Conservation (phyloP, 1,284 basidiomycete genomes). For the Neonothopanus nambi region DNA sequence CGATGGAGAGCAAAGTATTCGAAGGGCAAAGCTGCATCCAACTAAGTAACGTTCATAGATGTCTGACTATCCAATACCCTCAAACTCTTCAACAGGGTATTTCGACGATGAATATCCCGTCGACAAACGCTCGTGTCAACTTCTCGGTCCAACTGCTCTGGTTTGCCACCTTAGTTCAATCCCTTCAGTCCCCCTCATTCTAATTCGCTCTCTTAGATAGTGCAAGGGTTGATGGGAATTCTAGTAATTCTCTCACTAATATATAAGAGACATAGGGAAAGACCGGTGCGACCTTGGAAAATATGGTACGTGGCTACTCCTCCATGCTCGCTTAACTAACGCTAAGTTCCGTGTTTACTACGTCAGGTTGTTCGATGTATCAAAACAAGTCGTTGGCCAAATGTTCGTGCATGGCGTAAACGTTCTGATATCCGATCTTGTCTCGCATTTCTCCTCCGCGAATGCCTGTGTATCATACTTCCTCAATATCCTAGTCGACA, state of each 20-base stretch:
- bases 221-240: conserved; percentile 85
- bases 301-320: conserved; percentile 71
- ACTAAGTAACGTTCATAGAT: background rate
- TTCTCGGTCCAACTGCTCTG: conserved; percentile 68
- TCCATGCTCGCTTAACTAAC: conserved; percentile 8
- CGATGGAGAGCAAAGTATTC: no score
- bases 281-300: conserved; percentile 84
- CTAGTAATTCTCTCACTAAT: conserved; percentile 85
- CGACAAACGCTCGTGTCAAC: conserved; percentile 60
- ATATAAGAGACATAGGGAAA: conserved; percentile 87
- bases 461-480: conserved; percentile 94
- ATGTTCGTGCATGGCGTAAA: conserved; percentile 89
- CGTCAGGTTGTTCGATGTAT: conserved; percentile 87
- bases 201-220: conserved; percentile 47
- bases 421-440: conserved; percentile 74
- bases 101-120: conserved; percentile 37
- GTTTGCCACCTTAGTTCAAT: conserved; percentile 39
- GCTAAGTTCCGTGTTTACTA: conserved; percentile 11
- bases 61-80: background rate
- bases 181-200: conserved; percentile 18
- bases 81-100: conserved; percentile 1
- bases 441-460: conserved; percentile 64
- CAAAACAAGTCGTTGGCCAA: conserved; percentile 92
- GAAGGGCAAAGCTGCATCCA: no score
- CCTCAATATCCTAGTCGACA: conserved; percentile 93